Evolutionary conservation across 225 moss, liverwort and hornwort species (phyloP), one percentile per base, ranked within the genome.

Genomic region (Antitrichia curtipendula): DNA sequence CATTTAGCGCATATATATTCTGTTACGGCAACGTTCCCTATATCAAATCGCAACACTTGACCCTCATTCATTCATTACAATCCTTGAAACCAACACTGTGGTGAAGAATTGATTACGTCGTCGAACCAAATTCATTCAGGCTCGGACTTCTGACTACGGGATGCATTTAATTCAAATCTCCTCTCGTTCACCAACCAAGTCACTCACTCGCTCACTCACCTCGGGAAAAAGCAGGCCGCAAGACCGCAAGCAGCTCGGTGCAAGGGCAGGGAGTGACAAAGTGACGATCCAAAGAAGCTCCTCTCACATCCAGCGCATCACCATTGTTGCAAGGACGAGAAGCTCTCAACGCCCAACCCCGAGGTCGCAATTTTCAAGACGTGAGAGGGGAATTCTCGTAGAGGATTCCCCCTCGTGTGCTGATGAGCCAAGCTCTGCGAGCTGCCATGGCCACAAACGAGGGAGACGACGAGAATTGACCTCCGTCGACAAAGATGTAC

Each of bases 191-290:
- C 34, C 41, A 58, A 43, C 61, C 13, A 41, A 52, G 36, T 3
- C 77, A 11, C 38, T 27, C 63, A 50, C 75, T 47, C 59, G 19
- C 31, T 32, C 73, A 75, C 74, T 34, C 79, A 96, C 95, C 93
- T 57, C 95, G 94, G 52, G 95, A 91, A 70, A 77, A 91, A 91
- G 93, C 93, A 64, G 95, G 91, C 72, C 96, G 92, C 82, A 95
- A 83, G 45, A 45, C 22, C 45, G 45, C 31, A 14, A 17, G 95
- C 95, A 41, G 95, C 89, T 78, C 96, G 92, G 82, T 90, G 93
- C 87, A 98, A 90, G 68, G 90, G 94, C 88, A 95, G 82, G 16
- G 91, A 89, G 88, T 95, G 97, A n/a, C 91, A 89, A 27, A 93
- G 95, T 60, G 91, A 62, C 92, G 52, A 87, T 96, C 94, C 88